These are phyloP conservation scores for Nigrospora osmanthi DNA, from an alignment of 2,329 filamentous ascomycete genomes.

Conservation along the genomic window DNA sequence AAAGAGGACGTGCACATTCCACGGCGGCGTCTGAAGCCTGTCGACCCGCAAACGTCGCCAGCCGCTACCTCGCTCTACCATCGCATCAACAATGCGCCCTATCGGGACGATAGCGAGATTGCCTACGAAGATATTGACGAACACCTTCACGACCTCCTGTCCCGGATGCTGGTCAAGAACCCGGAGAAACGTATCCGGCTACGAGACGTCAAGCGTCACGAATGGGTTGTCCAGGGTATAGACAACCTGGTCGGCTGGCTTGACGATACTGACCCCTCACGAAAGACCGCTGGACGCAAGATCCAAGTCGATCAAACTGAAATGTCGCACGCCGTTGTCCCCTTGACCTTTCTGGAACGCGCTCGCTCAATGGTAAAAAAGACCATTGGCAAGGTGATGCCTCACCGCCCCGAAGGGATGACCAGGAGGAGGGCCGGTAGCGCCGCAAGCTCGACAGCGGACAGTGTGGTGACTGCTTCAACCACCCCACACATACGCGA, in stretches of 20 bases:
- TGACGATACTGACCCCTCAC: slow-evolving; percentile 84
- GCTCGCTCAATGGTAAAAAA: slow-evolving; percentile 73
- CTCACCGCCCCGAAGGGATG: slow-evolving; percentile 48
- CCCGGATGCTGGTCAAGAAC: slow-evolving; percentile 78
- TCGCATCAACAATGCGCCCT: slow-evolving; percentile 54
- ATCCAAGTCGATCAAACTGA: slow-evolving; percentile 92
- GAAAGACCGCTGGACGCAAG: slow-evolving; percentile 68
- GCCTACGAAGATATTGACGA: slow-evolving; percentile 82
- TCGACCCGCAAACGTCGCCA: slow-evolving; percentile 51
- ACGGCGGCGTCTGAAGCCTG: slow-evolving; percentile 69
- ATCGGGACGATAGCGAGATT: slow-evolving; percentile 69
- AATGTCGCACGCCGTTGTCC: slow-evolving; percentile 82
- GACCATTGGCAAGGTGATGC: slow-evolving; percentile 55
- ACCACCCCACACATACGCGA: slow-evolving; percentile 47
- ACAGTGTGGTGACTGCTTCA: slow-evolving; percentile 36
- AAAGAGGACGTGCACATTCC: slow-evolving; percentile 87
- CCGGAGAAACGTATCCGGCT: slow-evolving; percentile 82
- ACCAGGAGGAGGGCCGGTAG: slow-evolving; percentile 54
- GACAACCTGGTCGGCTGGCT: slow-evolving; percentile 72
- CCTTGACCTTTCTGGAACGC: slow-evolving; percentile 78
- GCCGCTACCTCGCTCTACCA: slow-evolving; percentile 46
- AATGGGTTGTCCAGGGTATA: slow-evolving; percentile 79
- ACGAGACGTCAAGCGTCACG: slow-evolving; percentile 86
- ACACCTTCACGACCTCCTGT: slow-evolving; percentile 69
- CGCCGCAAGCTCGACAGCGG: slow-evolving; percentile 55